Conservation (phyloP, 305 asterid genomes). For the Fraxinus floribunda region DNA sequence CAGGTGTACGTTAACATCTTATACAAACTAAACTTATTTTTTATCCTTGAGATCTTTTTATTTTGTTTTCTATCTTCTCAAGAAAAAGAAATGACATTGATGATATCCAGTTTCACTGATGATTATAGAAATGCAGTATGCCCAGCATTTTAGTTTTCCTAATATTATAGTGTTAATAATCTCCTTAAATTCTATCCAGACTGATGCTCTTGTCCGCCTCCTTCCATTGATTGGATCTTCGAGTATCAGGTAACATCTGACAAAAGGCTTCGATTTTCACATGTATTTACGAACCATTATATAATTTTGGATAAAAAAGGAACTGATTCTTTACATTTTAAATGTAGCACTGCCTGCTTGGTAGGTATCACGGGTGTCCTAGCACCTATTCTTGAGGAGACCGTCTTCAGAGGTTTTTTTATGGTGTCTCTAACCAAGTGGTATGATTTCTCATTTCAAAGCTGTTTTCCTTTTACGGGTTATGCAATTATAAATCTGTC, state of each 20-base stretch:
- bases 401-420: constrained; percentile 86
- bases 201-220: constrained; percentile 87
- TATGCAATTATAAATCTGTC: constrained; percentile 9
- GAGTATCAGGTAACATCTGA: constrained; percentile 56
- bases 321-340: constrained; percentile 20
- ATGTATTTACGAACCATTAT: background rate
- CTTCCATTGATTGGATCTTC: constrained; percentile 95
- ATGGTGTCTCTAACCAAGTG: constrained; percentile 93
- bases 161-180: constrained; percentile 1
- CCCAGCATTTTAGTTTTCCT: background rate
- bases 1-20: background rate
- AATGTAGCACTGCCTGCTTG: constrained; percentile 79
- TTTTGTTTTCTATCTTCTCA: background rate
- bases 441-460: constrained; percentile 34
- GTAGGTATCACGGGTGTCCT: constrained; percentile 90
- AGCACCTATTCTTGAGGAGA: constrained; percentile 96
- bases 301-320: background rate
- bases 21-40: background rate
- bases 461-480: background rate
- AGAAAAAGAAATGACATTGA: background rate
- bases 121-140: background rate
- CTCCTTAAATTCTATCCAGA: constrained; percentile 42
- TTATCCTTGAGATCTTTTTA: background rate
- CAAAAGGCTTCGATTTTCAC: constrained; percentile 9
- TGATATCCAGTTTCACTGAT: background rate